Base-by-base conservation (phyloP, 768 basidiomycete species). In the Udeniomyces megalosporus region DNA sequence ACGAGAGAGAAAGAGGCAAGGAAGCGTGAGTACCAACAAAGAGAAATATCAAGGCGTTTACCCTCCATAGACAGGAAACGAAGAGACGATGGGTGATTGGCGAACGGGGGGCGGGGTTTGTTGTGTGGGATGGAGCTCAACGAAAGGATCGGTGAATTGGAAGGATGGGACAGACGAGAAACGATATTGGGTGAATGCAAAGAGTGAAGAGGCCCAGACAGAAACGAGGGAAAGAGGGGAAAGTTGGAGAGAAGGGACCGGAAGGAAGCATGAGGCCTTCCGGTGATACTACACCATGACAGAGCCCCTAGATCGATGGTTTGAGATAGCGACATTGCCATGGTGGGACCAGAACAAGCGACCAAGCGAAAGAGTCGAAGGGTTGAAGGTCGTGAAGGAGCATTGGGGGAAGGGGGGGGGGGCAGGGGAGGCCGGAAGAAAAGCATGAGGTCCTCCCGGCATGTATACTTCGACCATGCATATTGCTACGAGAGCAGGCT, bases 241-340 rank as follows among this genome's bases (percentile, higher is more conserved):
- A 4, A 4, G 50, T 11, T 5, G 50, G 24, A 52, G 31, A 26
- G 26, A 29, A 6, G 17, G 24, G 22, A 45, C 48, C 54, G 46
- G 52, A 47, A 56, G 53, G 55, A 45, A 57, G 55, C 61, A 20
- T 63, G 61, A 63, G 61, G 61, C 54, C 53, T 55, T 47, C 54
- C 53, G 54, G 54, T 45, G 50, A 22, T 51, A 50, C 45, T 42
- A 48, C 26, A 38, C 44, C 51, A 32, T 46, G 17, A 22, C 26
- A 3, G 14, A n/a, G n/a, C n/a, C n/a, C n/a, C n/a, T n/a, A n/a
- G n/a, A 52, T 15, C 28, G 51, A 42, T 28, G 46, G 35, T 28
- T 26, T n/a, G n/a, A 46, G 47, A 59, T 47, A 22, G 4, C 17
- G 17, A 38, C 29, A 5, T 35, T 29, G 50, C 14, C 4, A 15